Conservation (phyloP, 2,329 filamentous ascomycete genomes). For the Sporothrix variecibatus region DNA sequence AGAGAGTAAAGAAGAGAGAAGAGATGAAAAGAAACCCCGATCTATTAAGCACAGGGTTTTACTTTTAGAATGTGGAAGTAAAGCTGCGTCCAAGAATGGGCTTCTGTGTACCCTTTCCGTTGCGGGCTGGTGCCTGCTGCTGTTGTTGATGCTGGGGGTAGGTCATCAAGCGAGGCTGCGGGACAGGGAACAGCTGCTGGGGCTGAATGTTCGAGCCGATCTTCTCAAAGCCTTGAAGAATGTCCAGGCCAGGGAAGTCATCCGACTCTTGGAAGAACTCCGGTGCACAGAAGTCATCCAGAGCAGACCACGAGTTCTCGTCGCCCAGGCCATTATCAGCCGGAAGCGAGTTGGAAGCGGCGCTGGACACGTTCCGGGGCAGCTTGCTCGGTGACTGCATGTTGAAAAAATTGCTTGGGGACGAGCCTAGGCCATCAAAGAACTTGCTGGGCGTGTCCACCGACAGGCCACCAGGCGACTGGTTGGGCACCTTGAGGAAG, state of each 20-base stretch:
- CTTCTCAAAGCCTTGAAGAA: conserved; percentile 74
- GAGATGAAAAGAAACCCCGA: neutral
- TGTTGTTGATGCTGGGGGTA: conserved; percentile 40
- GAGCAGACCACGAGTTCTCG: conserved; percentile 47
- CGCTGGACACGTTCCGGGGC: conserved; percentile 36
- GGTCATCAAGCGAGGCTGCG: conserved; percentile 40
- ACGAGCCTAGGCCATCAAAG: conserved; percentile 57
- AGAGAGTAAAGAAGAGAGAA: neutral
- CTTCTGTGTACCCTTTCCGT: conserved; percentile 36
- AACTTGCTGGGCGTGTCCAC: conserved; percentile 61
- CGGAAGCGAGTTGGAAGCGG: conserved; percentile 28
- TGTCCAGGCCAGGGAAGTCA: conserved; percentile 65
- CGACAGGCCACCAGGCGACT: conserved; percentile 40
- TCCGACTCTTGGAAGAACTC: conserved; percentile 62
- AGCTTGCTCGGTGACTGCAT: conserved; percentile 44
- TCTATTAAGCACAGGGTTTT: neutral
- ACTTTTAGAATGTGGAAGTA: conserved; percentile 41
- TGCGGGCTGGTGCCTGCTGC: conserved; percentile 16
- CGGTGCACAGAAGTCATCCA: conserved; percentile 55
- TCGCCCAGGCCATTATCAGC: conserved; percentile 38
- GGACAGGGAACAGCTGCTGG: conserved; percentile 31
- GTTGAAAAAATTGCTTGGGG: conserved; percentile 55
- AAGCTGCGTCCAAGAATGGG: conserved; percentile 44
- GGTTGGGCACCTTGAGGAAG: conserved; percentile 51
- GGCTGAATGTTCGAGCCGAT: conserved; percentile 57